Conservation (phyloP, 257 asterid species). For the Solanum raphanifolium region DNA sequence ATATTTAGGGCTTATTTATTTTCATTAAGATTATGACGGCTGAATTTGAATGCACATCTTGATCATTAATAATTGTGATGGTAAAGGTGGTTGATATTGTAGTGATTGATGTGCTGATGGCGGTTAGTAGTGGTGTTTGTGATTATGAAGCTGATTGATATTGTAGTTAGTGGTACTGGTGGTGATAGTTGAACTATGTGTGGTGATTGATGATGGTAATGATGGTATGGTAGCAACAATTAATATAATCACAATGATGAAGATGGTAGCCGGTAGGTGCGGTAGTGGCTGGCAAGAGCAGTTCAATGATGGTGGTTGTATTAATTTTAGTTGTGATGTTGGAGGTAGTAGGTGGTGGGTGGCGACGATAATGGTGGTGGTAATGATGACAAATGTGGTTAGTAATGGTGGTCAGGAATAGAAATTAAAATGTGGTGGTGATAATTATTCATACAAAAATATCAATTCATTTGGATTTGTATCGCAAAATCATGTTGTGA, state of each 20-base stretch:
- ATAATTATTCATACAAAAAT: neutral
- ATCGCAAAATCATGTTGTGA: neutral
- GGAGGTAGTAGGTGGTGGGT: neutral
- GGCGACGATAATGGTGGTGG: neutral
- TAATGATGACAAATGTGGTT: neutral
- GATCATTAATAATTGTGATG: neutral
- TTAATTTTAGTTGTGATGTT: neutral
- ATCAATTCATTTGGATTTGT: neutral
- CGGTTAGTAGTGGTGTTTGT: neutral
- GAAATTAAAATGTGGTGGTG: no score
- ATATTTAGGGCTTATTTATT: neutral
- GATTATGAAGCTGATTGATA: neutral
- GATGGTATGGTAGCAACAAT: neutral
- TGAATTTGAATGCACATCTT: no score
- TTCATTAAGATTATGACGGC: neutral
- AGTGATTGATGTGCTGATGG: neutral
- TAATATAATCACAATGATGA: neutral
- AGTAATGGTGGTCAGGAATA: no score
- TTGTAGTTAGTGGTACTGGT: neutral
- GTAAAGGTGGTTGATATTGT: neutral
- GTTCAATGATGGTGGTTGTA: neutral
- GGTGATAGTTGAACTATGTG: neutral
- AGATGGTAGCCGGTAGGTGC: neutral
- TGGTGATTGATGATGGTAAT: neutral
- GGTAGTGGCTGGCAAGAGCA: neutral